phyloP scores from a whole-genome alignment of 2,329 filamentous ascomycete species.

The Alternaria gaisen region DNA sequence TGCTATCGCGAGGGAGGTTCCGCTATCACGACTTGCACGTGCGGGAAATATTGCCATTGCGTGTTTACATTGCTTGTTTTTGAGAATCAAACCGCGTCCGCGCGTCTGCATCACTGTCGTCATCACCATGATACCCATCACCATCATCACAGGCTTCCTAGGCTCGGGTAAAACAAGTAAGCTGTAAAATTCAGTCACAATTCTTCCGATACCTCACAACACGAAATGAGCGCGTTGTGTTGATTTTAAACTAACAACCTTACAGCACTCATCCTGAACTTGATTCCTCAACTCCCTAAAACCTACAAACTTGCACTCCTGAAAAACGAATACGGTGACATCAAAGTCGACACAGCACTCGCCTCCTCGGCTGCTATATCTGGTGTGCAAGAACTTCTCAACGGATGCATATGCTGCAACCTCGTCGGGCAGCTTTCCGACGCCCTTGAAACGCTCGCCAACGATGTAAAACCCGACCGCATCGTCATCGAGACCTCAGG shows the following conservation, averaged over 20 bases:
- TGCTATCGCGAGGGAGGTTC: constrained; percentile 3
- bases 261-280: constrained; percentile 81
- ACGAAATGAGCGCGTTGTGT: neutral
- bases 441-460: constrained; percentile 78
- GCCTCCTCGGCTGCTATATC: constrained; percentile 83
- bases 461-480: constrained; percentile 72
- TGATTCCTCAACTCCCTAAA: constrained; percentile 86
- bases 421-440: constrained; percentile 89
- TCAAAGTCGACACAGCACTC: constrained; percentile 92
- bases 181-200: constrained; percentile 13
- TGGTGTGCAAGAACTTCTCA: constrained; percentile 90
- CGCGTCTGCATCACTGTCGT: neutral
- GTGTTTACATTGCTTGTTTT: neutral
- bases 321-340: constrained; percentile 97
- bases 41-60: constrained; percentile 2
- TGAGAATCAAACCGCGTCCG: neutral
- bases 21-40: constrained; percentile 8
- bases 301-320: constrained; percentile 92
- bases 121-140: constrained; percentile 74
- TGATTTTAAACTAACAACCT: neutral
- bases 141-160: constrained; percentile 94
- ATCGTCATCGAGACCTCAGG: constrained; percentile 96
- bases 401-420: constrained; percentile 99
- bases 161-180: constrained; percentile 90
- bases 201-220: neutral